Conservation (phyloP, 352 stramenopile genomes). For the Aphanomyces euteiches region DNA sequence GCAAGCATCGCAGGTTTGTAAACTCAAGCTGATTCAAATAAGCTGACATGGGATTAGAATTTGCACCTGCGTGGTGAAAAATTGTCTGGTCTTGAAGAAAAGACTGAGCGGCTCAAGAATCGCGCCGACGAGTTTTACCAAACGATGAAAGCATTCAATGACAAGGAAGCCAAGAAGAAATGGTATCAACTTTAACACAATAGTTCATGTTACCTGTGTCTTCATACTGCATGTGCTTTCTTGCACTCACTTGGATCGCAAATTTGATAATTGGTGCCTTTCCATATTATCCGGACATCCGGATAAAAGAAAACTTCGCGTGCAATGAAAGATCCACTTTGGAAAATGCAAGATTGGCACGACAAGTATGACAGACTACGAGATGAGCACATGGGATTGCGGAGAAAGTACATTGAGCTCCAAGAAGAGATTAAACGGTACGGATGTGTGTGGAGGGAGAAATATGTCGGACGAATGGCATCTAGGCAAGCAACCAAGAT, state of each 20-base stretch:
- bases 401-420: background rate
- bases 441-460: background rate
- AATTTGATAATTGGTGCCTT: too few relatives aligned
- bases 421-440: constrained; percentile 13
- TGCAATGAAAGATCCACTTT: background rate
- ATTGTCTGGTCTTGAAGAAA: constrained; percentile 62
- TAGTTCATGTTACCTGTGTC: background rate
- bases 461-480: background rate
- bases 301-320: background rate
- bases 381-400: background rate
- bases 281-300: background rate
- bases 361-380: constrained; percentile 12
- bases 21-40: constrained; percentile 24
- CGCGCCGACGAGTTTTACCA: constrained; percentile 79
- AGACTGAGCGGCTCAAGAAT: constrained; percentile 81
- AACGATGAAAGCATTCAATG: constrained; percentile 82
- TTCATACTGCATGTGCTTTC: too few relatives aligned
- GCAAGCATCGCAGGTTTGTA: constrained; percentile 60
- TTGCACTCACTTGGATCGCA: too few relatives aligned
- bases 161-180: constrained; percentile 80
- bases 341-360: background rate
- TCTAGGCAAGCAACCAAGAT: constrained; percentile 8
- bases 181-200: constrained; percentile 3
- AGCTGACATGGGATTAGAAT: constrained; percentile 39
- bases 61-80: constrained; percentile 75